Base-by-base conservation (phyloP, 345 rosid genomes). In the Garcia nutans region DNA sequence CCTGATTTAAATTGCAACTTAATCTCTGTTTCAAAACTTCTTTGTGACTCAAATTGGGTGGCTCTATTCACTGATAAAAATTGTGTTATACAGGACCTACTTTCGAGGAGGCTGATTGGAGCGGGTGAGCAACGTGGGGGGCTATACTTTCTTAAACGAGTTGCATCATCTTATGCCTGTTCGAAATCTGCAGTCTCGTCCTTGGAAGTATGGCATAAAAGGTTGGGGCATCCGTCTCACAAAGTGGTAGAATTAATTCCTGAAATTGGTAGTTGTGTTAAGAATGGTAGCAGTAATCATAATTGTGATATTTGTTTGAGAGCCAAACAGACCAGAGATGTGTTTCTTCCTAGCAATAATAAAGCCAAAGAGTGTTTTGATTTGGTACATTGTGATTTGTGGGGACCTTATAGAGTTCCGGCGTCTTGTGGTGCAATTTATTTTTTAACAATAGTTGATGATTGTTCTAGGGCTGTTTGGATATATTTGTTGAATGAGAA, bases 321-420 rank as follows among this genome's bases (percentile, higher is more conserved):
- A 47, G 85, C 75, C 1, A 78, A 82, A 41, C 76, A 82, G 65
- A 54, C 54, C 2, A 28, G 68, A 13, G 16, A 52, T 3, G 13
- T 23, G 0, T 82, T 78, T 58, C 3, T 19, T 10, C 0, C 31
- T 54, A 74, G 76, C 66, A 11, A 17, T 0, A 75, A 57, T 60
- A 82, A 78, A 70, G 59, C 78, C 0, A 44, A 3, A 28, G 50
- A 54, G 2, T 7, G 5, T 41, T 79, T 79, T 76, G 65, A 72
- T 4, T 6, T 79, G 12, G 73, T 78, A 2, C 82, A 82, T 74
- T 82, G 68, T 65, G 73, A 82, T 58, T 52, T 82, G 3, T 81
- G 81, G 79, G 76, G 82, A 8, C 54, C 79, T 12, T 70, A 75
- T 56, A 6, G 22, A 13, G n/a, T 26, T 1, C 12, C 62, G 0